Evolutionary conservation across 345 rosid species (phyloP).

Genomic region (Leavenworthia alabamica): DNA sequence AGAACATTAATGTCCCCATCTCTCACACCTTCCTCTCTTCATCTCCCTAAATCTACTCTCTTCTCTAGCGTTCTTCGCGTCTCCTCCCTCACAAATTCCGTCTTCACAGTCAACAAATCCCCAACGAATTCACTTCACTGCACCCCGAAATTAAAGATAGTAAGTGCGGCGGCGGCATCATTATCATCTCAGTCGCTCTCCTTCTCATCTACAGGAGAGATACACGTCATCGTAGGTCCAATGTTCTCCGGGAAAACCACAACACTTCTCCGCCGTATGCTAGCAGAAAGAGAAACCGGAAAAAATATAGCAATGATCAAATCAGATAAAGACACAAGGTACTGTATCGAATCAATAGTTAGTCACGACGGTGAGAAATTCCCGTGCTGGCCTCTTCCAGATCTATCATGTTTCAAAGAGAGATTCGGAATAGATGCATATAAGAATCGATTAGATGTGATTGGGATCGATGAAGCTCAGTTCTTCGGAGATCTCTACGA

Average conservation of each 20-base stretch:
- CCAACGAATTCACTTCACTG: slow-evolving; percentile 7
- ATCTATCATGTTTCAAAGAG: slow-evolving; percentile 50
- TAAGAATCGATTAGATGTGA: slow-evolving; percentile 69
- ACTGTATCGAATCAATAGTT: slow-evolving; percentile 62
- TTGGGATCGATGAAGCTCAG: slow-evolving; percentile 92
- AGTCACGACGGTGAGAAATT: slow-evolving; percentile 76
- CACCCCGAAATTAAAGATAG: slow-evolving; percentile 19
- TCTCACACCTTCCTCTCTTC: slow-evolving; percentile 17
- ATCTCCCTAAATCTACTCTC: slow-evolving; percentile 31
- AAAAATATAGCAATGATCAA: slow-evolving; percentile 72
- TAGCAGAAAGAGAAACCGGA: slow-evolving; percentile 47
- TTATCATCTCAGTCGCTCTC: slow-evolving; percentile 25
- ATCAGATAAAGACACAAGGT: slow-evolving; percentile 72
- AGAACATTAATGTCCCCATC: slow-evolving; percentile 39
- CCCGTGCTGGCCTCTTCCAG: slow-evolving; percentile 62
- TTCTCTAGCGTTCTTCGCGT: slow-evolving; percentile 23
- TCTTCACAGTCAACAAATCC: slow-evolving; percentile 19
- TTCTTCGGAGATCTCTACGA: slow-evolving; percentile 79
- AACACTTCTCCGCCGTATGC: slow-evolving; percentile 67
- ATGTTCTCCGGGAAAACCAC: slow-evolving; percentile 90
- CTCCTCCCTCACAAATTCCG: slow-evolving; percentile 16
- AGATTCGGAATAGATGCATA: slow-evolving; percentile 58
- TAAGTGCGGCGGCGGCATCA: not conserved
- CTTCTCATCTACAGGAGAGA: slow-evolving; percentile 38
- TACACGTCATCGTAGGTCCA: slow-evolving; percentile 82